phyloP scores from a whole-genome alignment of 495 filamentous ascomycete species.

The Annulohypoxylon bovei region DNA sequence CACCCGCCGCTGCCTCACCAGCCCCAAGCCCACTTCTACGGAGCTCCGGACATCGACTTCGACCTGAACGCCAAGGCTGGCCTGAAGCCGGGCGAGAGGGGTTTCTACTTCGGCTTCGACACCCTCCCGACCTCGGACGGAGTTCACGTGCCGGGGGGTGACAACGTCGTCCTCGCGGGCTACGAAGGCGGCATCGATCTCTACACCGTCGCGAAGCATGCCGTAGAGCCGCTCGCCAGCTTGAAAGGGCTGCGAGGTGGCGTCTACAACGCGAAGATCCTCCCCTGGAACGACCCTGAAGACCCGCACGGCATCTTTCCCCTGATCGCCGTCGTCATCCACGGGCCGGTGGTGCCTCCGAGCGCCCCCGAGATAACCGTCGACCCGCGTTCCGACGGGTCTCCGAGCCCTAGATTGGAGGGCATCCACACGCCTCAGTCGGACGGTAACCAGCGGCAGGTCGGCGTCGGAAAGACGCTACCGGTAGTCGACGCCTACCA shows the following conservation, averaged over 20 bases:
- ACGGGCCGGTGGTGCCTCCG: slow-evolving; percentile 69
- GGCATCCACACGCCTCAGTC: slow-evolving; percentile 46
- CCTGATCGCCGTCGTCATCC: slow-evolving; percentile 77
- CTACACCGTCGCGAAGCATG: slow-evolving; percentile 72
- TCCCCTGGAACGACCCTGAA: slow-evolving; percentile 62
- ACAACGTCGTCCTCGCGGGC: slow-evolving; percentile 78
- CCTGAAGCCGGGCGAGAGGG: slow-evolving; percentile 67
- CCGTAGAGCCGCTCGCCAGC: slow-evolving; percentile 70
- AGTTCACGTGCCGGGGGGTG: slow-evolving; percentile 61
- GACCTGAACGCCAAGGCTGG: slow-evolving; percentile 64
- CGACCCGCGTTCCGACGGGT: slow-evolving; percentile 52
- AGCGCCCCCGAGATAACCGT: slow-evolving; percentile 44
- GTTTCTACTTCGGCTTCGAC: slow-evolving; percentile 85
- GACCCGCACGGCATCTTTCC: slow-evolving; percentile 57
- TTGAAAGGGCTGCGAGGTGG: slow-evolving; percentile 79
- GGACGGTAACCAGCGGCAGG: slow-evolving; percentile 39
- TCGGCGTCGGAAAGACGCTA: slow-evolving; percentile 26
- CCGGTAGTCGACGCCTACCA: slow-evolving; percentile 70
- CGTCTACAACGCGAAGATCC: slow-evolving; percentile 82
- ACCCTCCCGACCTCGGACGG: slow-evolving; percentile 62
- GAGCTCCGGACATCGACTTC: slow-evolving; percentile 74
- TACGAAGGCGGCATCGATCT: slow-evolving; percentile 80
- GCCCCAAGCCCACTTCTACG: slow-evolving; percentile 76
- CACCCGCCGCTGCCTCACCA: slow-evolving; percentile 83
- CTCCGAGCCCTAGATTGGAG: slow-evolving; percentile 52